Percentiles rank a stretch among this genome's conserved stretches.
phyloP scores from a whole-genome alignment of 352 stramenopile species.

The Pythium folliculosum region DNA sequence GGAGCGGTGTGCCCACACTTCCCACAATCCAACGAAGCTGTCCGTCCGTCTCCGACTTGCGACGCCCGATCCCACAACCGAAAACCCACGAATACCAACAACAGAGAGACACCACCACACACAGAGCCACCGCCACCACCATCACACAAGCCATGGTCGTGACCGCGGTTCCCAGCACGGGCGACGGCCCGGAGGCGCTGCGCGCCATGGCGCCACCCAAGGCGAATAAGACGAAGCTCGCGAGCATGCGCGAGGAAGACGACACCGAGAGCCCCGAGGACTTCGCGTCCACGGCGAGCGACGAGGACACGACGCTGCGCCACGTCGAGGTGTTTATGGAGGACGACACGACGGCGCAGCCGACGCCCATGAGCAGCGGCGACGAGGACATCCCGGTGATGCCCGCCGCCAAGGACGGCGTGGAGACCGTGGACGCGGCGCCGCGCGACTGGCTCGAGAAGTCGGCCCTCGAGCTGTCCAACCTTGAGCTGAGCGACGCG shows the following conservation, averaged over 20 bases:
- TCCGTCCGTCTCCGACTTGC: background rate
- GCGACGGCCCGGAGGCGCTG: conserved; percentile 8
- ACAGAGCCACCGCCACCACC: conserved; percentile 1
- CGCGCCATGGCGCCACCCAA: conserved; percentile 5
- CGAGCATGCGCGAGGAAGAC: conserved; percentile 10
- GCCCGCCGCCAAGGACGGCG: conserved; percentile 10
- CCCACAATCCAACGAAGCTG: conserved; percentile 1
- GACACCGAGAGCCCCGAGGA: conserved; percentile 10
- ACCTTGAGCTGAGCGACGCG: background rate
- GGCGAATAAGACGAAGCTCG: background rate
- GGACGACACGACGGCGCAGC: too few relatives aligned
- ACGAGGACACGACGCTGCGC: conserved; percentile 4
- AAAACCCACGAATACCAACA: conserved; percentile 13
- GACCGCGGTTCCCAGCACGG: conserved; percentile 18
- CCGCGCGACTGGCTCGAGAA: conserved; percentile 7
- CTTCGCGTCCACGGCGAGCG: conserved; percentile 11
- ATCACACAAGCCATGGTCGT: conserved; percentile 23
- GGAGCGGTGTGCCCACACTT: background rate
- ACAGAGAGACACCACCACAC: background rate
- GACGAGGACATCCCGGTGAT: conserved; percentile 24
- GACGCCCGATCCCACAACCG: conserved; percentile 11
- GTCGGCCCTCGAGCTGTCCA: background rate
- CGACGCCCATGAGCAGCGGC: background rate
- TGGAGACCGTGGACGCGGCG: conserved; percentile 6
- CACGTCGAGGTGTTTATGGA: conserved; percentile 10